Base-by-base conservation (phyloP, 176 grass and related monocot species). In the Thalia dealbata region DNA sequence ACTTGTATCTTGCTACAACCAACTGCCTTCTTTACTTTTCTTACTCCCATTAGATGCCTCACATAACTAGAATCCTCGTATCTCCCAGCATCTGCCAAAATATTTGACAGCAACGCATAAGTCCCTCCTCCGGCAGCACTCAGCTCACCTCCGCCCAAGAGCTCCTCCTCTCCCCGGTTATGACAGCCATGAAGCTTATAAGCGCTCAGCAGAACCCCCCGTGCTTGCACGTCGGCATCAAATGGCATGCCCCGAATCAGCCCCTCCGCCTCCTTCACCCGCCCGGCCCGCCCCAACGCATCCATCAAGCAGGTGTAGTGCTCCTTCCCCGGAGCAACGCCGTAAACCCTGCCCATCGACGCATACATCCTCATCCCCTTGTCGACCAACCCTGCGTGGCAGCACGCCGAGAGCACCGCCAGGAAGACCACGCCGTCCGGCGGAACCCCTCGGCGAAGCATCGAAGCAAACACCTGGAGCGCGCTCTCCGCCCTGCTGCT, bases 221-320 rank as follows among this genome's bases (percentile, higher is more conserved):
- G 35, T 15, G 52, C 64, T 66, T 83, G 64, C 35, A 14, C 61
- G 16, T 85, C 80, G 61, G 26, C 16, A 26, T 78, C 65, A 27
- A 32, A 58, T 0, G 74, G 78, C 80, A 83, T 78, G 25, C 22
- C 28, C n/a, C 63, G 28, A 12, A 78, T 45, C 13, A 89, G 54
- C 15, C 67, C 77, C 54, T 21, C 59, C 1, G 28, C 71, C 67
- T 27, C 63, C 56, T 86, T 72, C 0, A 81, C 61, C 28, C 70
- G 50, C 43, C 81, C 81, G 1, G 87, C 70, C 14, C 87, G 64
- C n/a, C 78, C 74, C 32, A 81, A 86, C 30, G 87, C 71, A 64
- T 90, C 87, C 24, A 90, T 65, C 65, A 80, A 67, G 81, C 83
- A 86, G 0, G 87, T 86, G 58, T 81, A 83, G 76, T 90, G 87